A percentile compares a stretch with the other conserved stretches of the same genome.
These are phyloP conservation scores for Mortierella sp. DNA, from an alignment of 371 early-diverging fungal species.

Conservation along the genomic window DNA sequence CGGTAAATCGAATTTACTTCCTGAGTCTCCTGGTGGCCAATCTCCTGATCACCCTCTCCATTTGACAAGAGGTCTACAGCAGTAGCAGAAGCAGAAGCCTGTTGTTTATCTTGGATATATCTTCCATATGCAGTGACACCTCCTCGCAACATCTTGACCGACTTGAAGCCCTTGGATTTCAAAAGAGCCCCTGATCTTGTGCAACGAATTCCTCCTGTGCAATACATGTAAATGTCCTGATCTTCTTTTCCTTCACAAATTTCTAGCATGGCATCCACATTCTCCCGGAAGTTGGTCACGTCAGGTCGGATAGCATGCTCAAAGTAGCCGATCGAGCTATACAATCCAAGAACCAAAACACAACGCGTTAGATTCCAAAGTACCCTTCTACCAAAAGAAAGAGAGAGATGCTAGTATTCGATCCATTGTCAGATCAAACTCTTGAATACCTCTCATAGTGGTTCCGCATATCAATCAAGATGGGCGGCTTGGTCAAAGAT, in stretches of 20 bases:
- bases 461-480: slow-evolving; percentile 83
- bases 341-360: slow-evolving; percentile 6
- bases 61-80: not conserved
- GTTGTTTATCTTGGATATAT: slow-evolving; percentile 55
- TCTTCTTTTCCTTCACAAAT: slow-evolving; percentile 61
- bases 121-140: slow-evolving; percentile 84
- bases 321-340: slow-evolving; percentile 74
- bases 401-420: not conserved
- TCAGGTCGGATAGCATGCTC: slow-evolving; percentile 72
- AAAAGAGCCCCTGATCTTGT: slow-evolving; percentile 79
- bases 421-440: not conserved
- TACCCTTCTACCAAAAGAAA: not conserved
- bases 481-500: slow-evolving; percentile 39
- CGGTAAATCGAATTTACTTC: slow-evolving; percentile 63
- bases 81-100: not conserved
- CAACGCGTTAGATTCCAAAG: not conserved
- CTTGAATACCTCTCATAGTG: slow-evolving; percentile 73
- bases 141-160: slow-evolving; percentile 77
- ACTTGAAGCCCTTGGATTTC: slow-evolving; percentile 71
- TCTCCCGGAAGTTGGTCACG: slow-evolving; percentile 81
- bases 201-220: slow-evolving; percentile 87
- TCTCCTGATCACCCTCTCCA: not conserved
- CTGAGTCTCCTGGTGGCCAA: too few species aligned
- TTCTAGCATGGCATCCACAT: slow-evolving; percentile 58
- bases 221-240: slow-evolving; percentile 82